Evolutionary conservation across 345 rosid genomes (phyloP).

Genomic region (Acer saccharum): DNA sequence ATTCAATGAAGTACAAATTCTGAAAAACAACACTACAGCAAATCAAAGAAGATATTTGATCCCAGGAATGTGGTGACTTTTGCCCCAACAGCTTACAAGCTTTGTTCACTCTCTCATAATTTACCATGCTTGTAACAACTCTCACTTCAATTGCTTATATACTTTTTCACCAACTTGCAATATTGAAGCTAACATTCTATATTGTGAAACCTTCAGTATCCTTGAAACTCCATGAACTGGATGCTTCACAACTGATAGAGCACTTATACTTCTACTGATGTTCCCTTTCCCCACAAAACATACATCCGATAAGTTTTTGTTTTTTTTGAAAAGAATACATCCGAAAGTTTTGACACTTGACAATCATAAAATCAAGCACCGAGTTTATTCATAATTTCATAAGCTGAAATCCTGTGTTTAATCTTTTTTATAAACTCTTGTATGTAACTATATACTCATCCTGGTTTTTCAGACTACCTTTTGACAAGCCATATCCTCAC

Average conservation of each 20-base stretch:
- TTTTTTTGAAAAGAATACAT: no score
- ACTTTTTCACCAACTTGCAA: slow-evolving; percentile 4
- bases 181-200: not conserved
- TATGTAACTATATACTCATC: not conserved
- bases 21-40: not conserved
- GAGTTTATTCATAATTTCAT: not conserved
- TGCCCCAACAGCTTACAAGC: not conserved
- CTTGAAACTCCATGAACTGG: not conserved
- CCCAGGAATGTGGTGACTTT: not conserved
- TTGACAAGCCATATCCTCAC: not conserved
- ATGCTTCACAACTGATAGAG: not conserved
- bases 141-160: not conserved
- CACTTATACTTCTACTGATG: not conserved
- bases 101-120: not conserved
- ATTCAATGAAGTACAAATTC: not conserved
- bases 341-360: not conserved
- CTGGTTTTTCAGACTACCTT: not conserved
- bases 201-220: not conserved
- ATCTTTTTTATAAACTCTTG: not conserved
- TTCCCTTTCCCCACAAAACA: not conserved
- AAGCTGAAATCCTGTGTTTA: not conserved
- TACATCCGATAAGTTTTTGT: not conserved
- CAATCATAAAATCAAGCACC: slow-evolving; percentile 3
- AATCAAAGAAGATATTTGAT: not conserved
- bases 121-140: not conserved